Base-by-base conservation (phyloP, 1,139 yeast genomes). In the Blastobotrys raffinosifermentans region DNA sequence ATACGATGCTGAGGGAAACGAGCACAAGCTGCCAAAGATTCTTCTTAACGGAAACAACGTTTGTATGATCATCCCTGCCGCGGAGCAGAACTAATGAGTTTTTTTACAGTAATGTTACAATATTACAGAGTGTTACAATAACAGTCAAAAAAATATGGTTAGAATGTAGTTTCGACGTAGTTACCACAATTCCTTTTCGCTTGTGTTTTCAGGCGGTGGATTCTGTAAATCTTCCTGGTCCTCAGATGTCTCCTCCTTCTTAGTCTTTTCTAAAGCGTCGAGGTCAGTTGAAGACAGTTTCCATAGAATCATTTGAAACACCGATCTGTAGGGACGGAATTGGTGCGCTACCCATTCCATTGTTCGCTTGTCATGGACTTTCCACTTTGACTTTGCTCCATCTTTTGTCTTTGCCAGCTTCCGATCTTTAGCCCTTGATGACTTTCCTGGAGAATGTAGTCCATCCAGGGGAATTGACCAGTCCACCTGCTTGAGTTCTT, bases 41-140 rank as follows among this genome's bases (percentile, higher is more conserved):
- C 70, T 91, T 40, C 69, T 91, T 50, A 87, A 87, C 60, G 95
- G 97, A n/a, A 82, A 83, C 49, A 82, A 79, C 51, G 77, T 89
- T 36, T 80, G 94, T 35, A 84, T 89, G 95, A 70, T 79, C 27
- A 57, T 57, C 7, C 61, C 61, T 15, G 56, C 7, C n/a, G n/a
- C n/a, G n/a, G n/a, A n/a, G n/a, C n/a, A n/a, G n/a, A n/a, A n/a
- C n/a, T n/a, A n/a, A n/a, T n/a, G n/a, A n/a, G n/a, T n/a, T n/a
- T n/a, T n/a, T n/a, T n/a, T n/a, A n/a, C n/a, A n/a, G n/a, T n/a
- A n/a, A n/a, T n/a, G n/a, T n/a, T n/a, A n/a, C n/a, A n/a, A n/a
- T n/a, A n/a, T n/a, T n/a, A n/a, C n/a, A n/a, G n/a, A n/a, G n/a
- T n/a, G n/a, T n/a, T n/a, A n/a, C n/a, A n/a, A n/a, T n/a, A n/a